A percentile compares a stretch with the other conserved stretches of the same genome.
phyloP scores from a whole-genome alignment of 164 flowering plant species.

The Houttuynia cordata region DNA sequence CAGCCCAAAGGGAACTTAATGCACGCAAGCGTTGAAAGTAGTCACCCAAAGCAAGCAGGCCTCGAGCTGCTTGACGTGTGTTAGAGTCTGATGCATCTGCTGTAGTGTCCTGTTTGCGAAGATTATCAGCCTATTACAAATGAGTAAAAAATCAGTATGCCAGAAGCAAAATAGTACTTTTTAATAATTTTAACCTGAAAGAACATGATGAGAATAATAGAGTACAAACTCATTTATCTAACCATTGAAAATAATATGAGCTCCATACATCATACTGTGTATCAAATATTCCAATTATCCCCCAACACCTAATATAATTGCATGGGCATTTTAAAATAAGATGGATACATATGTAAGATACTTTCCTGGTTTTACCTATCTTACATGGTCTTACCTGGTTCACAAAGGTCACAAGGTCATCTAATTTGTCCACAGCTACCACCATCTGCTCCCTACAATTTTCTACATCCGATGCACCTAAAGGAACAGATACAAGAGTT shows the following conservation, averaged over 20 bases:
- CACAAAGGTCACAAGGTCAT: slow-evolving; percentile 60
- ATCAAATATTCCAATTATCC: too few relatives aligned
- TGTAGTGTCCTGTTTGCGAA: slow-evolving; percentile 59
- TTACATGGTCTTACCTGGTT: slow-evolving; percentile 76
- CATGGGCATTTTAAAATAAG: too few relatives aligned
- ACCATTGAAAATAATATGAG: too few relatives aligned
- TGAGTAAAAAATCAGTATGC: neutral
- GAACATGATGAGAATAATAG: neutral
- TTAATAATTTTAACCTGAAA: too few relatives aligned
- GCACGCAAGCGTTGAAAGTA: slow-evolving; percentile 75
- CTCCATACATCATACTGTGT: too few relatives aligned
- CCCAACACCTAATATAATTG: too few relatives aligned
- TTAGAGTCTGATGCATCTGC: slow-evolving; percentile 54
- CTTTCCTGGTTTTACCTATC: slow-evolving; percentile 28
- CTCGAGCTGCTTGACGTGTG: slow-evolving; percentile 71
- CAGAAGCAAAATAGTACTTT: neutral
- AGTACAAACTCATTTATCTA: too few relatives aligned
- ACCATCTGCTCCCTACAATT: slow-evolving; percentile 45
- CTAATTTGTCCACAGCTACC: slow-evolving; percentile 58
- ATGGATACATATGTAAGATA: too few relatives aligned
- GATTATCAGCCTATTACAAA: slow-evolving; percentile 66
- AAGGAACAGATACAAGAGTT: slow-evolving; percentile 20
- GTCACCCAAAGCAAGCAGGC: slow-evolving; percentile 71
- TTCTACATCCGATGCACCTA: slow-evolving; percentile 17
- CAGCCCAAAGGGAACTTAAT: slow-evolving; percentile 65